Percentiles rank a stretch among this genome's conserved stretches.
Evolutionary conservation across 148 eudicot species (phyloP).

Genomic region (Talinum fruticosum): DNA sequence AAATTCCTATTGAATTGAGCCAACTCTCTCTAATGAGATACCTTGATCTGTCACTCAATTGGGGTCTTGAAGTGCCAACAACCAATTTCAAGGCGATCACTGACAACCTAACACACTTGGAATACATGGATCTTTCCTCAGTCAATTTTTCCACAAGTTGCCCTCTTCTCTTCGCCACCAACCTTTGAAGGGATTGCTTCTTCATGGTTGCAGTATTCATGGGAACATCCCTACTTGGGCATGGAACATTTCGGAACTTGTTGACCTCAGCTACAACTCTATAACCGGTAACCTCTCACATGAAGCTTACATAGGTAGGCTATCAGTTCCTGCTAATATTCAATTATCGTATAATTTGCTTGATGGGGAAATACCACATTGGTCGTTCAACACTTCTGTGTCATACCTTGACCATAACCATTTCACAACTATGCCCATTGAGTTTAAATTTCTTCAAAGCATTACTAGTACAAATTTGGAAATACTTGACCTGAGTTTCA

Average conservation of each 20-base stretch:
- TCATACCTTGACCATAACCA: too few relatives aligned
- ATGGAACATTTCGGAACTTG: slow-evolving; percentile 23
- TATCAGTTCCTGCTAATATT: too few relatives aligned
- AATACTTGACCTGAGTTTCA: slow-evolving; percentile 21
- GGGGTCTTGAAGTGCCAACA: not conserved
- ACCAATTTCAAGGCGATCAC: not conserved
- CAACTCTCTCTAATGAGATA: not conserved
- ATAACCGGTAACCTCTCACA: not conserved
- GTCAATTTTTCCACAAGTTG: slow-evolving; percentile 16
- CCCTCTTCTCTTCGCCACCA: slow-evolving; percentile 18
- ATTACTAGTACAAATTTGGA: too few relatives aligned
- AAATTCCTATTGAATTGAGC: too few relatives aligned
- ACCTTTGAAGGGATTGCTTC: not conserved
- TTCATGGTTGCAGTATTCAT: not conserved
- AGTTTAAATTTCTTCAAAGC: too few relatives aligned
- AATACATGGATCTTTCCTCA: not conserved
- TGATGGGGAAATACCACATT: too few relatives aligned
- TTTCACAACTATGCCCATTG: too few relatives aligned
- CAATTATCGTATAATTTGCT: too few relatives aligned
- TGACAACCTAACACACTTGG: slow-evolving; percentile 3
- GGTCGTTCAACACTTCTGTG: too few relatives aligned
- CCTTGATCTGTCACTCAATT: not conserved
- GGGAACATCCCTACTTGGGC: slow-evolving; percentile 24
- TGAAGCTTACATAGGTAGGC: not conserved
- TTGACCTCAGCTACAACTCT: not conserved